A percentile compares a stretch with the other conserved stretches of the same genome.
Evolutionary conservation across 257 asterid genomes (phyloP).

Genomic region (Salvia rosmarinus): DNA sequence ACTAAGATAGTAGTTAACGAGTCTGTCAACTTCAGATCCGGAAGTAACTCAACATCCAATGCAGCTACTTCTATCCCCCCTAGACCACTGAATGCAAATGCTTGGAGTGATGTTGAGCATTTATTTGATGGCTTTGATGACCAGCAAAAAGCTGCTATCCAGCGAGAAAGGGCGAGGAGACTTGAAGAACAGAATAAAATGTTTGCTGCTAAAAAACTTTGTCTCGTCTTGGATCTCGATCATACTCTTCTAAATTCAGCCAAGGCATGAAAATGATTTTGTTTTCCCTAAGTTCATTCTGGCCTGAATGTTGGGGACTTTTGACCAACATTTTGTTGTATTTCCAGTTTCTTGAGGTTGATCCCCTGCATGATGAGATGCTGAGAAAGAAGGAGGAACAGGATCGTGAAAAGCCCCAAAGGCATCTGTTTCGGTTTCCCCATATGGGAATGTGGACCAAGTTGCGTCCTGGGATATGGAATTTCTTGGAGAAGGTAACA

Average conservation of each 20-base stretch:
- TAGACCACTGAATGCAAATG: constrained; percentile 66
- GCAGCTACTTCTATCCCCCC: constrained; percentile 56
- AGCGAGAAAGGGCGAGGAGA: constrained; percentile 89
- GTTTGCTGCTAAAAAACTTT: constrained; percentile 82
- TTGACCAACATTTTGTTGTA: constrained; percentile 26
- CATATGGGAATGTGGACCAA: constrained; percentile 99
- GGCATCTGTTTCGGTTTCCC: constrained; percentile 90
- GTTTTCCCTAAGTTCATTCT: not conserved
- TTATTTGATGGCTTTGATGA: constrained; percentile 87
- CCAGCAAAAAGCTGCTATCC: constrained; percentile 89
- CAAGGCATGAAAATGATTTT: constrained; percentile 55
- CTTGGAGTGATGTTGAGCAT: constrained; percentile 84
- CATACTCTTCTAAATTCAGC: constrained; percentile 97
- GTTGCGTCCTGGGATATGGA: constrained; percentile 98
- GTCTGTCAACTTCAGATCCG: constrained; percentile 46
- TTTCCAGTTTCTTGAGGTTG: constrained; percentile 90
- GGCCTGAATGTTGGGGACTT: not conserved
- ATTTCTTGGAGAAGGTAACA: constrained; percentile 88
- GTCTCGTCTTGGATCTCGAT: constrained; percentile 98
- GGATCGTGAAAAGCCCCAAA: constrained; percentile 80
- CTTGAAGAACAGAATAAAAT: constrained; percentile 89
- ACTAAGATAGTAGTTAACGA: constrained; percentile 48
- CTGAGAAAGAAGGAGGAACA: constrained; percentile 93
- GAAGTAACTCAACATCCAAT: constrained; percentile 48
- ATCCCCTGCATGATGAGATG: constrained; percentile 75